Conservation (phyloP, 139 green algal genomes). For the Zygnema circumcarinatum region DNA sequence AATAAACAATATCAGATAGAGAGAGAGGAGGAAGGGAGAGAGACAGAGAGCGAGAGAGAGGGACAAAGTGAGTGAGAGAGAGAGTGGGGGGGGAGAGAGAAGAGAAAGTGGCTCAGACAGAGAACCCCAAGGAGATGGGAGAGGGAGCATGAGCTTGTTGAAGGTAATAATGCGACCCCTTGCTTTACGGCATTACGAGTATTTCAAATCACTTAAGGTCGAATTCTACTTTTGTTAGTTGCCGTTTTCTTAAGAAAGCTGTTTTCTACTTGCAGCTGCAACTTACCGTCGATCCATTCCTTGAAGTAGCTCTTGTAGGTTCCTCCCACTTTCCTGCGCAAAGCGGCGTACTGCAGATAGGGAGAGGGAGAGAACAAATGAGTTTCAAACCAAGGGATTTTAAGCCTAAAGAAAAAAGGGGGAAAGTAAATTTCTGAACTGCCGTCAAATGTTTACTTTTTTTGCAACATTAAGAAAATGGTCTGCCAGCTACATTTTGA, state of each 20-base stretch:
- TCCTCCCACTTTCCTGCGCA: slow-evolving; percentile 21
- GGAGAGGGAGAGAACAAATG: neutral
- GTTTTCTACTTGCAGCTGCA: neutral
- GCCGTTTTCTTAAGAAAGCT: neutral
- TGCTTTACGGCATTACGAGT: neutral
- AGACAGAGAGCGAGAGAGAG: neutral
- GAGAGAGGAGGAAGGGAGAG: neutral
- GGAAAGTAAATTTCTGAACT: no score
- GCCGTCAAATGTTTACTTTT: no score
- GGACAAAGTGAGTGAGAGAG: neutral
- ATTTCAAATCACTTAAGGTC: neutral
- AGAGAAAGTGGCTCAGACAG: neutral
- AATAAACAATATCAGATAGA: neutral
- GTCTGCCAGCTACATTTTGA: no score
- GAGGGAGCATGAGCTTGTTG: neutral
- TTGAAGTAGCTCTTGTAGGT: slow-evolving; percentile 23
- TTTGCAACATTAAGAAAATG: no score
- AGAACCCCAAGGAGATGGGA: neutral
- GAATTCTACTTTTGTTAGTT: no score
- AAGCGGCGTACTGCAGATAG: slow-evolving; percentile 17
- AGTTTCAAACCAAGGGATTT: no score
- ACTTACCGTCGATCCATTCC: neutral
- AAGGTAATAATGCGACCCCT: neutral
- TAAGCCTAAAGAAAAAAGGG: no score
- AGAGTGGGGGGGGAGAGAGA: neutral